Evolutionary conservation across 495 filamentous ascomycete genomes (phyloP).

Genomic region (Tuber microsphaerosporum): DNA sequence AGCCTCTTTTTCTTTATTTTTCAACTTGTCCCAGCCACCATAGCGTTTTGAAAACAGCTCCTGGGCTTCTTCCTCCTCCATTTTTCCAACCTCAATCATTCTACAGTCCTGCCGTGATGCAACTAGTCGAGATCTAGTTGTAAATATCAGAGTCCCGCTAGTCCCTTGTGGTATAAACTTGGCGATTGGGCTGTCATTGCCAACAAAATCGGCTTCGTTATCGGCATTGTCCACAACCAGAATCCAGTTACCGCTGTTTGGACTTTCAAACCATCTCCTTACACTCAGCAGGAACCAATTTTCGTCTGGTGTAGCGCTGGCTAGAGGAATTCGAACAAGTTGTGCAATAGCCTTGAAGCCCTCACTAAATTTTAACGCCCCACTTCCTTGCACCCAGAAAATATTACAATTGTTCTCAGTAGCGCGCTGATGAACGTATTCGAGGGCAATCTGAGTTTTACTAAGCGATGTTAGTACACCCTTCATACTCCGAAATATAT

Average conservation of each 20-base stretch:
- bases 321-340: conserved; percentile 32
- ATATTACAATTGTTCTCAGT: conserved; percentile 16
- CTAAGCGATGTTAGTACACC: conserved; percentile 21
- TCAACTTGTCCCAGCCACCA: neutral
- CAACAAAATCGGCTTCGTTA: conserved; percentile 30
- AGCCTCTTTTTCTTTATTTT: neutral
- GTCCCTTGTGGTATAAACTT: conserved; percentile 24
- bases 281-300: neutral
- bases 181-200: neutral
- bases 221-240: conserved; percentile 45
- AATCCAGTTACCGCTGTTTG: conserved; percentile 35
- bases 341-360: conserved; percentile 43
- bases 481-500: too few relatives aligned
- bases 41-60: conserved; percentile 1
- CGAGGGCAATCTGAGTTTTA: conserved; percentile 50
- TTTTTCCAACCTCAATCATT: neutral
- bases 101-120: neutral
- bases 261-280: conserved; percentile 13
- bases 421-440: conserved; percentile 43
- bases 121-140: conserved; percentile 39
- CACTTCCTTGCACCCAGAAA: conserved; percentile 45
- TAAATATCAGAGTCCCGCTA: conserved; percentile 40
- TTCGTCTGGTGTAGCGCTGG: conserved; percentile 5
- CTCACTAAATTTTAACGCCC: conserved; percentile 41
- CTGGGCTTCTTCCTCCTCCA: conserved; percentile 1